Percentiles rank a stretch among this genome's conserved stretches.
Conservation (phyloP, 2,329 filamentous ascomycete genomes). For the Fonsecaea erecta region DNA sequence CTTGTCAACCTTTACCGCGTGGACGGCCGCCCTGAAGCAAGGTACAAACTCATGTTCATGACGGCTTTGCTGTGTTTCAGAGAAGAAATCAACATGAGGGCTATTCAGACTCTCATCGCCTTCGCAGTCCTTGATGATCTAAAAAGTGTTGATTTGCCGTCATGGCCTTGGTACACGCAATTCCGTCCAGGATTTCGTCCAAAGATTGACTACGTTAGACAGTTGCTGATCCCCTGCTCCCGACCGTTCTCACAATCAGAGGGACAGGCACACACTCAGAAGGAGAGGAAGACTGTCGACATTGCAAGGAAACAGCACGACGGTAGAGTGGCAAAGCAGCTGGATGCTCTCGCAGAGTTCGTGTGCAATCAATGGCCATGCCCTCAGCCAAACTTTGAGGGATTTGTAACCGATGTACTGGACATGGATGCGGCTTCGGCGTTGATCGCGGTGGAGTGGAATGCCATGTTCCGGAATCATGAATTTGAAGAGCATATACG, state of each 20-base stretch:
- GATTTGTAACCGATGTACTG: not conserved
- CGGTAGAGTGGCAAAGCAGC: not conserved
- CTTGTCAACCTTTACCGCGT: conserved; percentile 18
- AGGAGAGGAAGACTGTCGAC: conserved; percentile 11
- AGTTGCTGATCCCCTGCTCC: not conserved
- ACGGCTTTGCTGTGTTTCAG: conserved; percentile 14
- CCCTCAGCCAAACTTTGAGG: conserved; percentile 7
- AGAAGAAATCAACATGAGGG: conserved; percentile 10
- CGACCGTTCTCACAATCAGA: not conserved
- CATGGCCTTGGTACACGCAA: conserved; percentile 22
- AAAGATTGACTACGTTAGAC: conserved; percentile 6
- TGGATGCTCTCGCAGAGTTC: conserved; percentile 8
- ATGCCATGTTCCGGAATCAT: conserved; percentile 31
- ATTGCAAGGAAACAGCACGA: not conserved
- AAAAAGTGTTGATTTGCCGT: conserved; percentile 21
- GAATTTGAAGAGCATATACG: conserved; percentile 29
- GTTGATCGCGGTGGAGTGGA: conserved; percentile 12
- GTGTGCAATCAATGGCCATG: conserved; percentile 23
- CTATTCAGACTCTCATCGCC: conserved; percentile 18
- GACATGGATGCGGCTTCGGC: not conserved
- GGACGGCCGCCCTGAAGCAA: conserved; percentile 1
- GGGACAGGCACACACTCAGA: not conserved
- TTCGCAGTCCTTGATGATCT: conserved; percentile 16
- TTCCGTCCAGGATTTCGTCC: conserved; percentile 17
- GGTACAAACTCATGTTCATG: conserved; percentile 17